phyloP scores from a whole-genome alignment of 495 filamentous ascomycete species.

The Durotheca rogersii region DNA sequence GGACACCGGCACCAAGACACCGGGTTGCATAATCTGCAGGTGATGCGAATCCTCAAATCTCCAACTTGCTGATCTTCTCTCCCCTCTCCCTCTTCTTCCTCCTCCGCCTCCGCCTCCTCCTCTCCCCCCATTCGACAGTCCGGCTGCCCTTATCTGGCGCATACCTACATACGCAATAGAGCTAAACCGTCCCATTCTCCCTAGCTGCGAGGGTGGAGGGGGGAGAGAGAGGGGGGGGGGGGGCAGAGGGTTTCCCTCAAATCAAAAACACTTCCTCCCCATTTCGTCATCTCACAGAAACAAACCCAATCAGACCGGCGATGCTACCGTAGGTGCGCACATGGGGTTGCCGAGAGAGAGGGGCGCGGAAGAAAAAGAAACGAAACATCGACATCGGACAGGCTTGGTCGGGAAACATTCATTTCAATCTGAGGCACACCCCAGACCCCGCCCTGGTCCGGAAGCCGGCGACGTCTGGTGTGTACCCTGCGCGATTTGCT shows the following conservation, averaged over 20 bases:
- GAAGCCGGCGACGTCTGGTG: not conserved
- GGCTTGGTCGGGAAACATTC: conserved; percentile 13
- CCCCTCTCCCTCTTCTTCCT: conserved; percentile 3
- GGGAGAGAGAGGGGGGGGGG: no score
- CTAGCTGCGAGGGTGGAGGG: no score
- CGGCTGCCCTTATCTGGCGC: no score
- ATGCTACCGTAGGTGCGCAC: no score
- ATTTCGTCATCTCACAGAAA: not conserved
- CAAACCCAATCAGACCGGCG: no score
- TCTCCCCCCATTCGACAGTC: conserved; percentile 6
- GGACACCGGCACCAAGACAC: conserved; percentile 28
- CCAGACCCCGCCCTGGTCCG: conserved; percentile 6
- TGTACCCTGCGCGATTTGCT: conserved; percentile 12
- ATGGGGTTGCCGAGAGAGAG: no score
- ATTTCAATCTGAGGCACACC: conserved; percentile 22
- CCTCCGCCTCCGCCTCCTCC: conserved; percentile 10
- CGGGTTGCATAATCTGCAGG: conserved; percentile 24
- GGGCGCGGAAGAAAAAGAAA: conserved; percentile 3
- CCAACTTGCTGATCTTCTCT: no score
- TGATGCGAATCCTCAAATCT: conserved; percentile 14
- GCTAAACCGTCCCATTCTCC: no score
- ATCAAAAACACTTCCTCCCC: not conserved
- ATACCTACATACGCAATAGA: no score
- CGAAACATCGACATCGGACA: conserved; percentile 10
- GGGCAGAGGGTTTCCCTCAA: not conserved